phyloP scores from a whole-genome alignment of 2,329 filamentous ascomycete genomes.

The Arthrinium puccinioides region DNA sequence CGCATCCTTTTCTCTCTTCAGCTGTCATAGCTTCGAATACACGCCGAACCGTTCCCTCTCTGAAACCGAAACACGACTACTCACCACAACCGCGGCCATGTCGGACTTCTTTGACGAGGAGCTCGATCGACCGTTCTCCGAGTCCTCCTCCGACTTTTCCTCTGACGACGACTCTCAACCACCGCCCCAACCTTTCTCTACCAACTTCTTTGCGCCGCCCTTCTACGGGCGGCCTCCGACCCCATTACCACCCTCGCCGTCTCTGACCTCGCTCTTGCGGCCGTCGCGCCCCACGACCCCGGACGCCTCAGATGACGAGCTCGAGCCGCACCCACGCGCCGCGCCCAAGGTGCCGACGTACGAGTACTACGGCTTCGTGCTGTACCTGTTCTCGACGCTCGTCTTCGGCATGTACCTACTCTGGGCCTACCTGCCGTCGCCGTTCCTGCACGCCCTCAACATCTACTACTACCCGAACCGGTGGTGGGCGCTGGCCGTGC shows the following conservation, averaged over 20 bases:
- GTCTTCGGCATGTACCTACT: constrained; percentile 67
- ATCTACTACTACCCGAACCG: constrained; percentile 96
- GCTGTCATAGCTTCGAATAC: no score
- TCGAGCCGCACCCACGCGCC: constrained; percentile 70
- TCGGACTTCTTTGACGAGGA: constrained; percentile 7
- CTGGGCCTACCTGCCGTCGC: constrained; percentile 88
- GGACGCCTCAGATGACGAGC: constrained; percentile 83
- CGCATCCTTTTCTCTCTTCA: no score
- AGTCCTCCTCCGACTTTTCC: constrained; percentile 12
- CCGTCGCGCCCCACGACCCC: constrained; percentile 90
- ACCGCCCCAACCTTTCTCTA: constrained; percentile 37
- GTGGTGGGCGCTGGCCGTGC: constrained; percentile 94
- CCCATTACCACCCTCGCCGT: constrained; percentile 85
- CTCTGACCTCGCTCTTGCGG: constrained; percentile 82
- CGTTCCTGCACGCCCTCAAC: constrained; percentile 84
- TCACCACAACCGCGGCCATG: constrained; percentile 2
- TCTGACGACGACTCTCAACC: constrained; percentile 21
- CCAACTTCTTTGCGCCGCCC: constrained; percentile 64
- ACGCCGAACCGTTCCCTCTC: no score
- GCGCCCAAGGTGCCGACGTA: constrained; percentile 96
- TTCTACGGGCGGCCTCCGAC: constrained; percentile 98
- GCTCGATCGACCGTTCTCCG: constrained; percentile 2
- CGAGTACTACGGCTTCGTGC: constrained; percentile 97
- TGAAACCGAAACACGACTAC: neutral
- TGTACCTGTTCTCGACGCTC: constrained; percentile 83